phyloP scores from a whole-genome alignment of 2,329 filamentous ascomycete species.

The Aspergillus unguis region DNA sequence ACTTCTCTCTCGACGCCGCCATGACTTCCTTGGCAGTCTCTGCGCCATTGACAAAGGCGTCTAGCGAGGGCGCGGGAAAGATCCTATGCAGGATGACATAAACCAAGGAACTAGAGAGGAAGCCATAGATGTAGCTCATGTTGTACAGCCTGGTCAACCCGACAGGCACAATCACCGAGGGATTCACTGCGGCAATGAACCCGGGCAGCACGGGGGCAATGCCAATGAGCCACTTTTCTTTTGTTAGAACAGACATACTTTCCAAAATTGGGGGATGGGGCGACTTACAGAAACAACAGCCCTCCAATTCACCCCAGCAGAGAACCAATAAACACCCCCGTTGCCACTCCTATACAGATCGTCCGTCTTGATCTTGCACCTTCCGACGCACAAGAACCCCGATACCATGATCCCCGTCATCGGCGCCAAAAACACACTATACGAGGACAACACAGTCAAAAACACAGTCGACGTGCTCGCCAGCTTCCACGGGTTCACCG shows the following conservation, averaged over 20 bases:
- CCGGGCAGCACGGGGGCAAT: not conserved
- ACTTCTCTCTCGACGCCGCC: not conserved
- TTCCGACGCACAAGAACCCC: slow-evolving; percentile 46
- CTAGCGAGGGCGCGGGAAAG: not conserved
- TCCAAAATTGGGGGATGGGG: not conserved
- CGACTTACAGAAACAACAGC: not conserved
- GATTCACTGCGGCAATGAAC: not conserved
- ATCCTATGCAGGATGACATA: not conserved
- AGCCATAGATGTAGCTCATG: not conserved
- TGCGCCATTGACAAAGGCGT: not conserved
- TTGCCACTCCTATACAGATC: slow-evolving; percentile 35
- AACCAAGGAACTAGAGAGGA: not conserved
- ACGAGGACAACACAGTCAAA: slow-evolving; percentile 21
- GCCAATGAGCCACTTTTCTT: not conserved
- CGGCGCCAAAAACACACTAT: slow-evolving; percentile 48
- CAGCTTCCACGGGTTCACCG: slow-evolving; percentile 25
- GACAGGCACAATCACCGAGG: not conserved
- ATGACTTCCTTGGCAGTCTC: not conserved
- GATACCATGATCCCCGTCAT: slow-evolving; percentile 46
- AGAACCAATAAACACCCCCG: not conserved
- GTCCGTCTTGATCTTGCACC: slow-evolving; percentile 39
- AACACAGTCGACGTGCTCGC: slow-evolving; percentile 24
- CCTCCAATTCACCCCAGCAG: not conserved
- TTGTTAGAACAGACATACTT: not conserved
- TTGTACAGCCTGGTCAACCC: not conserved